Base-by-base conservation (phyloP, 2,329 filamentous ascomycete species). In the Diaporthe capsici region DNA sequence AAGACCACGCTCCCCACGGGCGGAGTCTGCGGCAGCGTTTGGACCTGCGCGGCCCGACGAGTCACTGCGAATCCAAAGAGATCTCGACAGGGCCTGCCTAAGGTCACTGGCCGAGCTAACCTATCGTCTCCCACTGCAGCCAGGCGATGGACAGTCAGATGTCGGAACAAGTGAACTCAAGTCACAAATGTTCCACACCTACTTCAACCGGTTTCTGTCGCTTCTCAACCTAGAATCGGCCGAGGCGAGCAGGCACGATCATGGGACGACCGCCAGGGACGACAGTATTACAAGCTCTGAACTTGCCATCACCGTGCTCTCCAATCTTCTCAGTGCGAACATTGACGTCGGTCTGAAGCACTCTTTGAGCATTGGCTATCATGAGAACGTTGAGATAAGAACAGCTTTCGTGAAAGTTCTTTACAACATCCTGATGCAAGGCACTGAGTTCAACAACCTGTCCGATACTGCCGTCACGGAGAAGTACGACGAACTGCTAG, bases 331-430 rank as follows among this genome's bases (percentile, higher is more conserved):
- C 10, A 93, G 92, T 79, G 92, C 92, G 4, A 94, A 94, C 78
- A 93, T 94, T 44, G 92, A 94, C 78, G 92, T 94, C 51, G 92
- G 92, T 3, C 83, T 94, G 65, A 94, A 94, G 80, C 91, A 93
- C 80, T 93, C 92, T 2, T 84, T 94, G 20, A 92, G 90, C 76
- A 93, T 94, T 76, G 92, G 92, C 17, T 94, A 94, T 80, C 91
- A 94, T 79, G 91, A 93, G 79, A 93, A 93, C 79, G 85, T 92
- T 44, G 91, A 93, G 78, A 93, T 94, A 75, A 88, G 92, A 71
- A 93, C 91, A 7, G 92, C 92, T 2, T 94, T 94, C 80, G 89
- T 94, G 76, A 92, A 91, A 78, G 92, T 94, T 22, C 86, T 94
- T 8, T 93, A 91, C 81, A 94, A 94, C 80, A 93, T 94, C 72